Conservation (phyloP, 352 stramenopile species). For the Thalassiosira ordinaria region DNA sequence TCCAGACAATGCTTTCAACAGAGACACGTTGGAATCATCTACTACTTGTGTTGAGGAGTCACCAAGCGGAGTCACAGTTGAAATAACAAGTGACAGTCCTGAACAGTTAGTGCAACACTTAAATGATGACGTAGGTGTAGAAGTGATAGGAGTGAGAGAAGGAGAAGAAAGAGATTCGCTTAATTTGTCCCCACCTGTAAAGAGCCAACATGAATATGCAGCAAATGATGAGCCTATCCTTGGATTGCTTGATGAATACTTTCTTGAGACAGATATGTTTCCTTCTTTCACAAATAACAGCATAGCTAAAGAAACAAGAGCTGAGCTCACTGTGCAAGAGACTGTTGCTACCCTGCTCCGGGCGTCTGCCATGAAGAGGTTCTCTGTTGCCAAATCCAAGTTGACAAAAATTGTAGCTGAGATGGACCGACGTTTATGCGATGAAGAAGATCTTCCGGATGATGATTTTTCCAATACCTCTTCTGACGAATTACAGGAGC, state of each 20-base stretch:
- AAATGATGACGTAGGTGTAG: too few relatives aligned
- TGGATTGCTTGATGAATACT: conserved; percentile 55
- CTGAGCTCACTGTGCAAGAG: conserved; percentile 67
- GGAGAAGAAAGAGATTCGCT: conserved; percentile 22
- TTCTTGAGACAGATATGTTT: conserved; percentile 54
- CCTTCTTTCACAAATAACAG: conserved; percentile 40
- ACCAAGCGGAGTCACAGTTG: too few relatives aligned
- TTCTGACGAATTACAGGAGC: conserved; percentile 38
- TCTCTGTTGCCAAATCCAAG: conserved; percentile 44
- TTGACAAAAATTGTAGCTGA: conserved; percentile 44
- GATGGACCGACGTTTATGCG: conserved; percentile 30
- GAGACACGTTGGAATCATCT: background rate
- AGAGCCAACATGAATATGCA: background rate
- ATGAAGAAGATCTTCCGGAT: background rate
- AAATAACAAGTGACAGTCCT: too few relatives aligned
- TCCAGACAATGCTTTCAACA: conserved; percentile 54
- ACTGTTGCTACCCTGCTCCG: conserved; percentile 53
- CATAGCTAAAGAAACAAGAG: conserved; percentile 46
- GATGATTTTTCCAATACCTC: conserved; percentile 20
- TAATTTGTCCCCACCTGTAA: background rate
- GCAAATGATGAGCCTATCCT: background rate
- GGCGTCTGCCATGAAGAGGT: conserved; percentile 50
- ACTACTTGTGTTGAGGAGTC: background rate
- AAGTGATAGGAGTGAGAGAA: background rate
- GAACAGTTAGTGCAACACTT: too few relatives aligned